Percentiles rank a stretch among this genome's conserved stretches.
Evolutionary conservation across 129 eudicot genomes (phyloP).

Genomic region (Cynara cardunculus): DNA sequence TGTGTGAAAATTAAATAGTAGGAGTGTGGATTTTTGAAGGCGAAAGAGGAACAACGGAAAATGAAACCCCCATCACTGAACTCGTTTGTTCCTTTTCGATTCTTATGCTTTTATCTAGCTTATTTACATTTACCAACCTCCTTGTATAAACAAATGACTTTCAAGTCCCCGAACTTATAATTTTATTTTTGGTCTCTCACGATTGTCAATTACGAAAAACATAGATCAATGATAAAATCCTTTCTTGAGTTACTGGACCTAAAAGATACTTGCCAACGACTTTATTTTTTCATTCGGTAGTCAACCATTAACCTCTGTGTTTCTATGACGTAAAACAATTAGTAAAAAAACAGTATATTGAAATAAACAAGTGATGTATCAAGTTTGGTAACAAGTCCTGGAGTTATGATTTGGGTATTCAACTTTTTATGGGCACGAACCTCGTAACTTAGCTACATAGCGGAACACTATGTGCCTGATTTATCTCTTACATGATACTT

Average conservation of each 20-base stretch:
- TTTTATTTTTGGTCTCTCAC: neutral
- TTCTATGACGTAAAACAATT: neutral
- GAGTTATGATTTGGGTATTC: no score
- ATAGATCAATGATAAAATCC: neutral
- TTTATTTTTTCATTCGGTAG: no score
- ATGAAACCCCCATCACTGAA: constrained; percentile 13
- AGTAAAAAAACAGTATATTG: no score
- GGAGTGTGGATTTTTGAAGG: constrained; percentile 3
- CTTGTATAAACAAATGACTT: neutral
- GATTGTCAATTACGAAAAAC: neutral
- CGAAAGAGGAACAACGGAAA: neutral
- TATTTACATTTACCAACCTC: constrained; percentile 7
- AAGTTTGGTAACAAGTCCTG: no score
- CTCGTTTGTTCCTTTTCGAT: constrained; percentile 11
- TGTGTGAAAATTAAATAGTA: neutral
- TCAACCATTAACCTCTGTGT: neutral
- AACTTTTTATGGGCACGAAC: no score
- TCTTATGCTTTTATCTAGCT: constrained; percentile 7
- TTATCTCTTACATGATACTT: no score
- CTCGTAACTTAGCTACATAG: neutral
- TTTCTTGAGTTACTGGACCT: neutral
- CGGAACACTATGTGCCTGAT: neutral
- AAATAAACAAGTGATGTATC: no score
- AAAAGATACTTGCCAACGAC: neutral
- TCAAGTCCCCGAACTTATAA: neutral